A percentile compares a stretch with the other conserved stretches of the same genome.
phyloP scores from a whole-genome alignment of 177 flowering plant species.

The Viscum album region DNA sequence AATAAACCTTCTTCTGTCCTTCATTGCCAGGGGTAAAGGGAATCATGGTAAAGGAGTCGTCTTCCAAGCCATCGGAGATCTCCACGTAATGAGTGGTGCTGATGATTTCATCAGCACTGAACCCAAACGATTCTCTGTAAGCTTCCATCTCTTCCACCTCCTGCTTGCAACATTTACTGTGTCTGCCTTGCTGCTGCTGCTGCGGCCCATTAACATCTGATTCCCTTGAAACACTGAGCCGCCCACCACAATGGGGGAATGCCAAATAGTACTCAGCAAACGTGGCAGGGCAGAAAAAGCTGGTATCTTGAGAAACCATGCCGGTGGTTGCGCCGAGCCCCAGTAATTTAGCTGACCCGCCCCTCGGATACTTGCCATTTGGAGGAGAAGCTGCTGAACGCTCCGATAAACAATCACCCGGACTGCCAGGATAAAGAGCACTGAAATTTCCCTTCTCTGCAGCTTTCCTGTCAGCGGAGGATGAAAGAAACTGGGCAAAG shows the following conservation, averaged over 20 bases:
- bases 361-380: constrained; percentile 36
- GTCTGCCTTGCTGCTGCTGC: constrained; percentile 55
- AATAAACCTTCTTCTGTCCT: constrained; percentile 18
- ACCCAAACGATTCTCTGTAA: constrained; percentile 93
- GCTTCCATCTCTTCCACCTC: constrained; percentile 91
- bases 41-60: constrained; percentile 59
- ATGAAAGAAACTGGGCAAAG: constrained; percentile 74
- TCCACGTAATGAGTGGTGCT: constrained; percentile 75
- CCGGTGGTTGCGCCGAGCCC: constrained; percentile 32
- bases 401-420: constrained; percentile 52
- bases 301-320: constrained; percentile 51
- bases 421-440: constrained; percentile 73
- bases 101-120: constrained; percentile 93
- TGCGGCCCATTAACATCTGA: constrained; percentile 51
- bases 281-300: constrained; percentile 92
- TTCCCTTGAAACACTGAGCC: constrained; percentile 75
- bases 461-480: constrained; percentile 48
- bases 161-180: constrained; percentile 44
- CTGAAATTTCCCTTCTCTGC: constrained; percentile 35
- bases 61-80: constrained; percentile 65
- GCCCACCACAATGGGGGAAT: constrained; percentile 65
- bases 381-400: constrained; percentile 42
- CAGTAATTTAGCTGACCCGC: constrained; percentile 40
- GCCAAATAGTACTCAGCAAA: constrained; percentile 87
- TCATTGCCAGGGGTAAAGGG: constrained; percentile 42